These are phyloP conservation scores for Jackrogersella multiformis DNA, from an alignment of 495 filamentous ascomycete species.

Conservation along the genomic window DNA sequence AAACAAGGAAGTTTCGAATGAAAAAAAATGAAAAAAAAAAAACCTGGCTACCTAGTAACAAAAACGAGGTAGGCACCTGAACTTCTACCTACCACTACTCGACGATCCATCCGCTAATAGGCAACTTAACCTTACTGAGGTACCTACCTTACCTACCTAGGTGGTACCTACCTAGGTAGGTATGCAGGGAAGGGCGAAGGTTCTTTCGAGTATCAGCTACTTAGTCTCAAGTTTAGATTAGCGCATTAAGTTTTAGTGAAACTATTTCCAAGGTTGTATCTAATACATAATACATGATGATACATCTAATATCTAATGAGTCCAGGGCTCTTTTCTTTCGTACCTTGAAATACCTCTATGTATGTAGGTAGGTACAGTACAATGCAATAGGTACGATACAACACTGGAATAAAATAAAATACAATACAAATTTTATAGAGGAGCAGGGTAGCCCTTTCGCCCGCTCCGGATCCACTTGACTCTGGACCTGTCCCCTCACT, in stretches of 20 bases:
- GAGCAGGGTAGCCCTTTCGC: conserved; percentile 30
- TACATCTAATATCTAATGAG: no score
- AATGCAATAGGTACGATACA: no score
- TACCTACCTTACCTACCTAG: no score
- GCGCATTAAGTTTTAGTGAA: neutral
- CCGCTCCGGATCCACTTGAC: conserved; percentile 37
- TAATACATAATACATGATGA: no score
- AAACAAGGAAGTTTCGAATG: conserved; percentile 27
- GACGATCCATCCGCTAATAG: conserved; percentile 41
- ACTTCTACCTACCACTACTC: conserved; percentile 25
- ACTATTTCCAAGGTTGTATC: no score
- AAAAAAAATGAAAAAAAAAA: conserved; percentile 4
- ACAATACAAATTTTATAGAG: conserved; percentile 21
- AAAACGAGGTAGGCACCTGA: conserved; percentile 17
- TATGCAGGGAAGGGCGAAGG: conserved; percentile 35
- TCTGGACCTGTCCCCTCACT: conserved; percentile 41
- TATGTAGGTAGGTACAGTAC: no score
- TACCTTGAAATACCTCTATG: no score
- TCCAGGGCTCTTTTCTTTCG: no score
- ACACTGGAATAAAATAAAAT: no score
- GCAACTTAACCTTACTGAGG: conserved; percentile 37
- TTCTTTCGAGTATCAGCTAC: conserved; percentile 15
- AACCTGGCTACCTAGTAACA: neutral
- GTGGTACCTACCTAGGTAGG: no score
- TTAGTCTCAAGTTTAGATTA: neutral